These are phyloP conservation scores for Plasmodium knowlesi DNA, from an alignment of 169 alveolate genomes.

Conservation along the genomic window DNA sequence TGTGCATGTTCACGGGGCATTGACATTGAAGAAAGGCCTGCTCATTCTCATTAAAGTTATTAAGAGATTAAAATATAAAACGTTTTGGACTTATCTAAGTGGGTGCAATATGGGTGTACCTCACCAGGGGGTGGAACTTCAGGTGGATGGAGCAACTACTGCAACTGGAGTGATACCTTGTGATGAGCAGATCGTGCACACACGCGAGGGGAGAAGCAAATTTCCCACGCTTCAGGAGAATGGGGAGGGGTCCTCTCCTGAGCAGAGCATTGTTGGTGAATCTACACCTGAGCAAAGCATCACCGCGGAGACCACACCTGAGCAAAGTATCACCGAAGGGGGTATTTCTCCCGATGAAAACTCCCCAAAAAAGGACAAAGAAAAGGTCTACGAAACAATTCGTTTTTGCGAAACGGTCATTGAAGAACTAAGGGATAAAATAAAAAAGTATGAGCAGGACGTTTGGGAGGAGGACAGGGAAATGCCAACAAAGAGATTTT, in stretches of 20 bases:
- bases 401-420: conserved; percentile 25
- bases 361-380: not conserved
- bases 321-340: not conserved
- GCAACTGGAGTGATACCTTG: not conserved
- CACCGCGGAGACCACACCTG: not conserved
- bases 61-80: conserved; percentile 64
- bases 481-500: not conserved
- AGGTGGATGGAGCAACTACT: not conserved
- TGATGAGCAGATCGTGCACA: not conserved
- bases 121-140: not conserved
- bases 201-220: not conserved
- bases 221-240: not conserved
- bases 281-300: not conserved
- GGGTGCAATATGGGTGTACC: not conserved
- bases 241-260: not conserved
- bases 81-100: conserved; percentile 46
- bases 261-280: not conserved
- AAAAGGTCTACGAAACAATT: not conserved
- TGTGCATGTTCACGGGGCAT: conserved; percentile 44
- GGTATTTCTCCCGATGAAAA: not conserved
- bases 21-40: conserved; percentile 11
- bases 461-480: not conserved
- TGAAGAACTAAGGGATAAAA: not conserved
- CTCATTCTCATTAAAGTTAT: conserved; percentile 52
- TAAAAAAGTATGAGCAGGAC: conserved; percentile 6